phyloP scores from a whole-genome alignment of 306 rosid genomes.

The Trifolium repens region DNA sequence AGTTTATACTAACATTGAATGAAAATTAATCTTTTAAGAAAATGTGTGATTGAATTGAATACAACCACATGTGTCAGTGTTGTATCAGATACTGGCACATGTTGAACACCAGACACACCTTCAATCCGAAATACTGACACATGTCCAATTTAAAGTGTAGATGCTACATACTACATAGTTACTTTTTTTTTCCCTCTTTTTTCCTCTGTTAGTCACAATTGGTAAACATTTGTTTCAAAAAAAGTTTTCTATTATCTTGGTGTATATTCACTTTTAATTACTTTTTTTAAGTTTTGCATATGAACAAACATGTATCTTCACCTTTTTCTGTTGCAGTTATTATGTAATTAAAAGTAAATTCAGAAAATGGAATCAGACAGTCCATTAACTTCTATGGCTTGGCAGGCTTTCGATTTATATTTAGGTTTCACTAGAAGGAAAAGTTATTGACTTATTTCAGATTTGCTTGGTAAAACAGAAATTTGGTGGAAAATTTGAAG shows the following conservation, averaged over 20 bases:
- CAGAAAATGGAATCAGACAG: background rate
- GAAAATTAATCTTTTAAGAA: background rate
- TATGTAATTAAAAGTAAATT: background rate
- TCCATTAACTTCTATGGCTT: background rate
- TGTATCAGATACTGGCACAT: background rate
- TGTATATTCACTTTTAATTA: background rate
- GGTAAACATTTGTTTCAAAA: background rate
- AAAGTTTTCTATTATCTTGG: background rate
- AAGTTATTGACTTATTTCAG: background rate
- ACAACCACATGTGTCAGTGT: background rate
- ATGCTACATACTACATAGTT: background rate
- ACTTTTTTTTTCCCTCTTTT: background rate
- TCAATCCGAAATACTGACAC: too few species aligned
- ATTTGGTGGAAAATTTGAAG: background rate
- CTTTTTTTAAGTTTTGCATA: background rate
- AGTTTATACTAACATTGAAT: background rate
- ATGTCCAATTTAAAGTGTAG: background rate
- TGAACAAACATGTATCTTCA: background rate
- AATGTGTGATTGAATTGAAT: background rate
- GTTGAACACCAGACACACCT: background rate
- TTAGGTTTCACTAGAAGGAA: constrained; percentile 2
- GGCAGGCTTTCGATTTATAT: background rate
- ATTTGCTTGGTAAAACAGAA: background rate
- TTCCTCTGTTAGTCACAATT: background rate
- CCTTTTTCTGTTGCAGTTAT: background rate